A percentile compares a stretch with the other conserved stretches of the same genome.
These are phyloP conservation scores for Grosmannia serpens DNA, from an alignment of 2,329 filamentous ascomycete species.

Conservation along the genomic window DNA sequence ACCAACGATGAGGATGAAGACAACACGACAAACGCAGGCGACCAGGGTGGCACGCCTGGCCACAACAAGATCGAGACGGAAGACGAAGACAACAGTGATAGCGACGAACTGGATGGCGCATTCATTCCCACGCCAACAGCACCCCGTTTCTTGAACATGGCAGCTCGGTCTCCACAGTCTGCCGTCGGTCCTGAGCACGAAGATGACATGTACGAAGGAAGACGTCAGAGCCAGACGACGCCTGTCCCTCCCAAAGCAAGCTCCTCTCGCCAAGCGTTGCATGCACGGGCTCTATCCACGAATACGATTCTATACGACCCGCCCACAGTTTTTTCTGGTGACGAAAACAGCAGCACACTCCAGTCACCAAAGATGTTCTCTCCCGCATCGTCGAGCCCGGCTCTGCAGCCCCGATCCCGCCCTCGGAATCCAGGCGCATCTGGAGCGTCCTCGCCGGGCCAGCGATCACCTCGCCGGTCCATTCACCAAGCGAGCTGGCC, in stretches of 20 bases:
- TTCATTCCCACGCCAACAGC: constrained; percentile 44
- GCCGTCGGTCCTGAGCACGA: constrained; percentile 14
- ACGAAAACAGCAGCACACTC: background rate
- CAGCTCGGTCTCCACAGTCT: constrained; percentile 11
- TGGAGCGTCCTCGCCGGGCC: constrained; percentile 15
- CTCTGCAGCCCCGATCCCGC: constrained; percentile 19
- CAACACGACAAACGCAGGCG: constrained; percentile 8
- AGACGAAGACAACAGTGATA: constrained; percentile 16
- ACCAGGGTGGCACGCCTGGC: background rate
- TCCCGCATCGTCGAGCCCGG: constrained; percentile 29
- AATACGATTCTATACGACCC: constrained; percentile 81
- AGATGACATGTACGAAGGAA: background rate
- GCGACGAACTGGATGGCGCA: constrained; percentile 30
- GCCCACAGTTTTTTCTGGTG: constrained; percentile 17
- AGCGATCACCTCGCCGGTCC: constrained; percentile 36
- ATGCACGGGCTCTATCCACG: constrained; percentile 65
- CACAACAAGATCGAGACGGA: constrained; percentile 11
- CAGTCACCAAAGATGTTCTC: constrained; percentile 14
- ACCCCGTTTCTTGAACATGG: constrained; percentile 11
- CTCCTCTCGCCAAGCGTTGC: constrained; percentile 26
- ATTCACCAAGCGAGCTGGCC: constrained; percentile 37
- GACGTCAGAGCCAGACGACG: background rate
- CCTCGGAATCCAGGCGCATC: constrained; percentile 26
- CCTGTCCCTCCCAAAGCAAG: constrained; percentile 2
- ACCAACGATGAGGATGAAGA: constrained; percentile 62